A percentile compares a stretch with the other conserved stretches of the same genome.
phyloP scores from a whole-genome alignment of 345 rosid species.

The Syzygium aqueum region DNA sequence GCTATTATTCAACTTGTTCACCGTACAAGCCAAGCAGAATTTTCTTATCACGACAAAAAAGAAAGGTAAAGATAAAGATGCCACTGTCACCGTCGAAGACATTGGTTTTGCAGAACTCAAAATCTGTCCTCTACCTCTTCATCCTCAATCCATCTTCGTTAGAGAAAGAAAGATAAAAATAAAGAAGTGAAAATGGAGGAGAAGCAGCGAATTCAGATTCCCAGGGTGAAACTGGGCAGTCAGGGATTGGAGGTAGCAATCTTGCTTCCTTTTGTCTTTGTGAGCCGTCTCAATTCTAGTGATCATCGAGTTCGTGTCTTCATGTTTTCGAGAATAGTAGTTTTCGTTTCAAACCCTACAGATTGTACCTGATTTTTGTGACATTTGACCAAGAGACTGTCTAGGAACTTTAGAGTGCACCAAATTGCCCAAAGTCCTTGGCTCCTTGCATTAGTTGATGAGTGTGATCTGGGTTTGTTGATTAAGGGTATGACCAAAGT shows the following conservation, averaged over 20 bases:
- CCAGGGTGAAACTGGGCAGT: slow-evolving; percentile 26
- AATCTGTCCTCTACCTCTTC: neutral
- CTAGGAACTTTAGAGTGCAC: neutral
- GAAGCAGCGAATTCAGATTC: slow-evolving; percentile 1
- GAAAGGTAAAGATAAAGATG: neutral
- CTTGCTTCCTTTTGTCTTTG: neutral
- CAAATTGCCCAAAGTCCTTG: neutral
- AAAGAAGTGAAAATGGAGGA: slow-evolving; percentile 8
- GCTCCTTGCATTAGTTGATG: neutral
- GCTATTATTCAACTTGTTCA: neutral
- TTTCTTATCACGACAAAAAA: accelerated
- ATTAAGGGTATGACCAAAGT: neutral
- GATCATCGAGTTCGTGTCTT: neutral
- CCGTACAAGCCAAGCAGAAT: neutral
- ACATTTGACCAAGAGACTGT: neutral
- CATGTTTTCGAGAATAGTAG: neutral
- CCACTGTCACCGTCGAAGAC: neutral
- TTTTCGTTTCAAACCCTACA: neutral
- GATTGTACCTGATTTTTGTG: neutral
- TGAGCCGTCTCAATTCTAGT: neutral
- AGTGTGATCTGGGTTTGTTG: neutral
- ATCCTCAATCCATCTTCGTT: neutral
- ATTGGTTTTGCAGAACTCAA: neutral
- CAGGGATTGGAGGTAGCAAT: slow-evolving; percentile 29
- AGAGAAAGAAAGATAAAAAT: neutral